Evolutionary conservation across 768 basidiomycete species (phyloP).

Genomic region (Tulasnella sp.): DNA sequence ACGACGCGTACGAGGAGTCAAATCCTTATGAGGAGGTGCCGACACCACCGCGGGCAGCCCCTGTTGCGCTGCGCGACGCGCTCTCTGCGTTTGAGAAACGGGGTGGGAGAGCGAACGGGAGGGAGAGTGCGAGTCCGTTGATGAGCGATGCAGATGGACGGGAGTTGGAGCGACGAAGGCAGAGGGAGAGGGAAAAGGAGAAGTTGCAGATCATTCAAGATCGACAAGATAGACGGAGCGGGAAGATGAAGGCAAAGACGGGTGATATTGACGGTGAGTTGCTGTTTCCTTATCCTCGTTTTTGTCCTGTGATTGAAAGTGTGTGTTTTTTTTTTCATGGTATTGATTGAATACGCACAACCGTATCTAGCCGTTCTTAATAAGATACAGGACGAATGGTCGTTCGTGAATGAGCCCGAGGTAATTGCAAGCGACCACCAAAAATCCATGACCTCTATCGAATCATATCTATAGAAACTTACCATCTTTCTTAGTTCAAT

Average conservation of each 20-base stretch:
- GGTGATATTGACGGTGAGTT: slow-evolving; percentile 79
- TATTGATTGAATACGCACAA: no score
- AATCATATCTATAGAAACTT: background rate
- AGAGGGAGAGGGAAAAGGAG: slow-evolving; percentile 52
- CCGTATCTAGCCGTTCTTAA: slow-evolving; percentile 66
- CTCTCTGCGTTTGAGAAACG: slow-evolving; percentile 63
- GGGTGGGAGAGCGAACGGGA: slow-evolving; percentile 35
- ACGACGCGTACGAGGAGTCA: background rate
- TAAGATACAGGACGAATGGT: slow-evolving; percentile 83
- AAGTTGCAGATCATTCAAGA: slow-evolving; percentile 57
- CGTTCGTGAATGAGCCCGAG: slow-evolving; percentile 71
- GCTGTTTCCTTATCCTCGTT: no score
- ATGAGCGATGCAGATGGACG: slow-evolving; percentile 40
- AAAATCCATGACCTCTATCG: background rate
- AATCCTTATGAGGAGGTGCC: background rate
- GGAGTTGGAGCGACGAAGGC: slow-evolving; percentile 50
- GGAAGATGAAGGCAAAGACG: slow-evolving; percentile 43
- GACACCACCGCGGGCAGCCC: background rate
- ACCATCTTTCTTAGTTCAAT: slow-evolving; percentile 58
- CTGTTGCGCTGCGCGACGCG: slow-evolving; percentile 24
- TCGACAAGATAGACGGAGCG: slow-evolving; percentile 46
- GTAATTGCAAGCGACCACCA: slow-evolving; percentile 33
- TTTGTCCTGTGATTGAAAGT: no score
- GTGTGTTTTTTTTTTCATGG: no score
- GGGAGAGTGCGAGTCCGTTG: background rate